Percentiles rank a stretch among this genome's conserved stretches.
phyloP scores from a whole-genome alignment of 2,329 filamentous ascomycete species.

The Cytospora schulzeri region DNA sequence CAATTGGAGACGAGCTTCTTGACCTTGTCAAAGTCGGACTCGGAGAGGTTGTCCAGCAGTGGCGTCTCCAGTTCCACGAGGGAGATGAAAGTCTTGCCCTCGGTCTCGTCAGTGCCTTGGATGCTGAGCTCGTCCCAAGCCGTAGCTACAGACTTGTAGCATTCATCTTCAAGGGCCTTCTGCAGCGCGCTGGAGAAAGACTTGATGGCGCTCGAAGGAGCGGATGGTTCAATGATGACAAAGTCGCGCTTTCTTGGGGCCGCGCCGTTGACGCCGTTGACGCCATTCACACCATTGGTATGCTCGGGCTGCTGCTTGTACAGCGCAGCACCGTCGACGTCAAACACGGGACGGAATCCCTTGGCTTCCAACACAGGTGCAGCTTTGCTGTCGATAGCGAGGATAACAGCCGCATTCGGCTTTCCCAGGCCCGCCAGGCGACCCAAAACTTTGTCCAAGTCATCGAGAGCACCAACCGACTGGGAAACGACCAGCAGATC shows the following conservation, averaged over 20 bases:
- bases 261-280: background rate
- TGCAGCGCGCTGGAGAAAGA: conserved; percentile 6
- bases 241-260: conserved; percentile 8
- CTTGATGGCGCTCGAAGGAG: background rate
- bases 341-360: conserved; percentile 15
- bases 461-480: background rate
- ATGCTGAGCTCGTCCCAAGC: background rate
- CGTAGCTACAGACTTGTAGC: background rate
- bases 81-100: background rate
- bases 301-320: conserved; percentile 18
- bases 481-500: conserved; percentile 19
- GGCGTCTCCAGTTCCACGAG: conserved; percentile 1
- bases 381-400: background rate
- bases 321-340: conserved; percentile 5
- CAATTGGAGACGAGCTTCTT: conserved; percentile 30
- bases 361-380: conserved; percentile 12
- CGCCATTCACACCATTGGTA: conserved; percentile 10
- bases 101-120: background rate
- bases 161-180: background rate
- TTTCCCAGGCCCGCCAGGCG: conserved; percentile 7
- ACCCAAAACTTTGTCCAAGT: conserved; percentile 9
- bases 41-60: conserved; percentile 1
- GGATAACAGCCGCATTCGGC: conserved; percentile 12
- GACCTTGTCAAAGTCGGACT: conserved; percentile 21
- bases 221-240: conserved; percentile 18